A percentile compares a stretch with the other conserved stretches of the same genome.
Evolutionary conservation across 176 grass and related monocot species (phyloP).

Genomic region (Aechmea fasciata): DNA sequence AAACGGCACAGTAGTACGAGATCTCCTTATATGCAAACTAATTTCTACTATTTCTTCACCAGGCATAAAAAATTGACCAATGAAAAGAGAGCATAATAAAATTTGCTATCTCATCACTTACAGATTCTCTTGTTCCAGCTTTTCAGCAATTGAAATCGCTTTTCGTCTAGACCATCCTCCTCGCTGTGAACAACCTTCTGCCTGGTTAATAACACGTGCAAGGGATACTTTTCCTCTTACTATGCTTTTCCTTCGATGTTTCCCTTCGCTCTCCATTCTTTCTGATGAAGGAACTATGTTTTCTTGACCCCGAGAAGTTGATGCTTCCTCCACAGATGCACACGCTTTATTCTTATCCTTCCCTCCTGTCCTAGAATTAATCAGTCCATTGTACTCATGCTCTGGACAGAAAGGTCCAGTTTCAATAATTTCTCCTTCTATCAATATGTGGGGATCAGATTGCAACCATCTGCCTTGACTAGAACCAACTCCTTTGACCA

Average conservation of each 20-base stretch:
- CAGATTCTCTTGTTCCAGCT: constrained; percentile 93
- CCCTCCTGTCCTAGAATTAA: constrained; percentile 1
- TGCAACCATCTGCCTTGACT: constrained; percentile 55
- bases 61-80: background rate
- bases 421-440: constrained; percentile 89
- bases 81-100: background rate
- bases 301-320: constrained; percentile 33
- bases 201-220: constrained; percentile 19
- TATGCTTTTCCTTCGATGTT: constrained; percentile 9
- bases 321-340: constrained; percentile 35
- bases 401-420: constrained; percentile 22
- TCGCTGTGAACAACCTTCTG: constrained; percentile 12
- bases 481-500: constrained; percentile 28
- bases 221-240: constrained; percentile 25
- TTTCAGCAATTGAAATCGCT: constrained; percentile 78
- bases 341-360: constrained; percentile 31
- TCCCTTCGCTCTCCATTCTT: constrained; percentile 27
- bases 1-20: no score
- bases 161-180: constrained; percentile 57
- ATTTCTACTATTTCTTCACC: background rate
- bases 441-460: constrained; percentile 82
- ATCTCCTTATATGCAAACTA: background rate
- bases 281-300: constrained; percentile 25
- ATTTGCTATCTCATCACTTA: constrained; percentile 30
- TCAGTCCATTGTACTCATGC: constrained; percentile 23